Percentiles rank a stretch among this genome's conserved stretches.
phyloP scores from a whole-genome alignment of 228 moss, liverwort and hornwort genomes.

The Sphagnum magellanicum region DNA sequence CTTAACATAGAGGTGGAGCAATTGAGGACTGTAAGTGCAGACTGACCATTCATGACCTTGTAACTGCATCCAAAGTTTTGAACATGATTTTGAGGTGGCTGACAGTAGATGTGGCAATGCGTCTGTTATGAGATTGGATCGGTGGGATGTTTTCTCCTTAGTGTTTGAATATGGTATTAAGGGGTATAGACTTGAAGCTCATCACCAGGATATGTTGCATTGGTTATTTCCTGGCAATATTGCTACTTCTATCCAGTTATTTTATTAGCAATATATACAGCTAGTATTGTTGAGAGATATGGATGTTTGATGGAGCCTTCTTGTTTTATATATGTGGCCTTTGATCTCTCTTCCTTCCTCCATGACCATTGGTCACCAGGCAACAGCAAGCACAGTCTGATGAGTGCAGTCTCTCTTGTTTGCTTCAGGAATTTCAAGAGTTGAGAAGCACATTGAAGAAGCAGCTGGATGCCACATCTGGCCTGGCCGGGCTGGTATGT shows the following conservation, averaged over 20 bases:
- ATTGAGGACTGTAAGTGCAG: conserved; percentile 51
- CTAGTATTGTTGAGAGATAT: neutral
- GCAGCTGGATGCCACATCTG: conserved; percentile 65
- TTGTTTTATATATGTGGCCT: neutral
- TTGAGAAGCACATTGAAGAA: conserved; percentile 72
- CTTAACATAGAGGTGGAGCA: conserved; percentile 84
- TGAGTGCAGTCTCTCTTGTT: neutral
- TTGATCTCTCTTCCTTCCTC: neutral
- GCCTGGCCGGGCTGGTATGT: conserved; percentile 2
- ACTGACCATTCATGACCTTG: too few species aligned
- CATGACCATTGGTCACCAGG: neutral
- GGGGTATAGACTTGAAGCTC: too few species aligned
- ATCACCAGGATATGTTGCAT: too few species aligned
- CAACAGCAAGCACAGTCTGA: neutral
- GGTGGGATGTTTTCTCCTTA: too few species aligned
- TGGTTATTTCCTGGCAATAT: neutral
- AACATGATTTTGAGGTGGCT: too few species aligned
- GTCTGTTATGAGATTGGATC: too few species aligned
- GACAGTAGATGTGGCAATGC: too few species aligned
- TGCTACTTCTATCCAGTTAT: neutral
- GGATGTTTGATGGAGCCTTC: neutral
- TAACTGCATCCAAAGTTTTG: too few species aligned
- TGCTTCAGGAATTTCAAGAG: conserved; percentile 76
- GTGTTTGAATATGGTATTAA: too few species aligned
- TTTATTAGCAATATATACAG: neutral